Base-by-base conservation (phyloP, 805 yeast species). In the Kodamaea restingae region DNA sequence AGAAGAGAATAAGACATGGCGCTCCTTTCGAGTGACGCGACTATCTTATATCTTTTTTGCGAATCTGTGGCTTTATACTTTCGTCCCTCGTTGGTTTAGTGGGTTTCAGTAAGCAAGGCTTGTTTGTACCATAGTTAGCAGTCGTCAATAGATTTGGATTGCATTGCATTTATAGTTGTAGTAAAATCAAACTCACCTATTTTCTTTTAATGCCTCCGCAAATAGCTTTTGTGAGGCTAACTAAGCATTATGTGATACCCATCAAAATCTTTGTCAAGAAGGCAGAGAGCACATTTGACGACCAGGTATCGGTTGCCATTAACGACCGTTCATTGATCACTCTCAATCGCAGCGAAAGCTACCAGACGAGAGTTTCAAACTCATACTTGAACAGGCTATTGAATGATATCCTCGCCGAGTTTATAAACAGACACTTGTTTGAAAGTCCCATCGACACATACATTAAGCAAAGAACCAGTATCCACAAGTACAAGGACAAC, bases 201-300 rank as follows among this genome's bases (percentile, higher is more conserved):
- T 20, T 20, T 20, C 22, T 20, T n/a, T 20, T 20, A 20, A 47
- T 47, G 50, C 50, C 50, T 4, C 50, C 50, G 9, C 50, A 47
- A 24, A 47, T 47, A 11, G 40, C 42, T 11, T 34, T 34, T 17
- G 36, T 47, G 11, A 31, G 37, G 18, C 18, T 44, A 2, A 31
- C 38, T 9, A 21, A 20, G 14, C 21, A 30, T 4, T 29, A 38
- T 4, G 36, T 32, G 12, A 29, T 44, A 7, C 50, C 50, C 24
- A n/a, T 47, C 15, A 47, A 47, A 36, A 29, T 47, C n/a, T 44
- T 44, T 29, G 44, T 40, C 4, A 42, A 41, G 22, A 24, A 34
- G 20, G 21, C 24, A 18, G 35, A 27, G 7, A 32, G 25, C 14
- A 15, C 26, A 14, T 17, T 15, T 30, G 25, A 18, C 4, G 39